Conservation (phyloP, 2,329 filamentous ascomycete species). For the Aureobasidium melanogenum region DNA sequence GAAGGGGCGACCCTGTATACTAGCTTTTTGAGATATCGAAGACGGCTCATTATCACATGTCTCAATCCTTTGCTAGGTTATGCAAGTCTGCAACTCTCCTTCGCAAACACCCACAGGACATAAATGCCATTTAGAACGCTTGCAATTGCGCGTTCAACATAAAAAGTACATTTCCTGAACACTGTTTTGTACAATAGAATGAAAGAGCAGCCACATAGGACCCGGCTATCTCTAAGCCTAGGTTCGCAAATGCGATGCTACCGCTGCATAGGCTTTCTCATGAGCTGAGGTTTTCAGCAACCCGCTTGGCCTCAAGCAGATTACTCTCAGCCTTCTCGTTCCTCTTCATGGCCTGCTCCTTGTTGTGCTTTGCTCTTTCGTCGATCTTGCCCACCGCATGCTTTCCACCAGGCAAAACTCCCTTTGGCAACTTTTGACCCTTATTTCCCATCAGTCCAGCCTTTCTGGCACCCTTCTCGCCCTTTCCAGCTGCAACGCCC, state of each 20-base stretch:
- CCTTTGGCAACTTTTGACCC: conserved; percentile 25
- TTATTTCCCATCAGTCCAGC: conserved; percentile 19
- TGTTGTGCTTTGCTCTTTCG: conserved; percentile 22
- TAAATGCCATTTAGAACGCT: not conserved
- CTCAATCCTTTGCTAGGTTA: not conserved
- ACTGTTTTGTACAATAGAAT: not conserved
- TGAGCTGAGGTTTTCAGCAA: conserved; percentile 14
- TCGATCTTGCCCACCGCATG: conserved; percentile 24
- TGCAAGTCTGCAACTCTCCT: not conserved
- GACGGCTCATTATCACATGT: not conserved
- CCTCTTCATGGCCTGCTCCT: conserved; percentile 20
- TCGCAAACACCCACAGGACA: not conserved
- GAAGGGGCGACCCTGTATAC: not conserved
- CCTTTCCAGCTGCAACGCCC: conserved; percentile 22
- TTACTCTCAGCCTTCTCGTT: conserved; percentile 21
- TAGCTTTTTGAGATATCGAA: not conserved
- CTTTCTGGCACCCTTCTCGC: conserved; percentile 20
- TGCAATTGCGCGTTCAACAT: not conserved
- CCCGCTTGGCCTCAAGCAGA: conserved; percentile 20
- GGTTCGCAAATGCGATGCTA: not conserved
- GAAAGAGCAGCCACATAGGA: not conserved
- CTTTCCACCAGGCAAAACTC: conserved; percentile 25
- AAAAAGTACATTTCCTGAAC: not conserved
- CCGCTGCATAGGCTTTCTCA: not conserved
- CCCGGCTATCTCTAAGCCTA: not conserved